Evolutionary conservation across 176 grass and related monocot species (phyloP), one percentile per base, ranked within the genome.

Genomic region (Oryza punctata): DNA sequence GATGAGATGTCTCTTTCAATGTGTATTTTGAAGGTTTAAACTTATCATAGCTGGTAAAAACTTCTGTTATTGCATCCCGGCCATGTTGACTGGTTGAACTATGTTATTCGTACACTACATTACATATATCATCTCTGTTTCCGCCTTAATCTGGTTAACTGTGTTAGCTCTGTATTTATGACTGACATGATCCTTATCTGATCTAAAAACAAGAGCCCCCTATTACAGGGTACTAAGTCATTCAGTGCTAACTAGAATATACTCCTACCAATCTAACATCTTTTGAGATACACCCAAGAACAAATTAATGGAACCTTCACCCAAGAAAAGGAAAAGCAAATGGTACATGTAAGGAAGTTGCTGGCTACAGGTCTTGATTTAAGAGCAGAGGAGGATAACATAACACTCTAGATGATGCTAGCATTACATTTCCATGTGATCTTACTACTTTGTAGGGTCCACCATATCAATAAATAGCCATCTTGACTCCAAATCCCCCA

Each of bases 361-460:
- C 72, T 67, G 45, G n/a, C 15, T 40, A 67, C 21, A 74, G 14
- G 66, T 23, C 72, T 67, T 57, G 63, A 54, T 57, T 65, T 45
- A 68, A 15, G 11, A 67, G 61, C 63, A 84, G 67, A 41, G n/a
- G 19, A 37, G 29, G 63, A 84, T 57, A 67, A 76, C 32, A 46
- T 33, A 65, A 75, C 30, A 75, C 14, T 84, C 37, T 1, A 47
- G 14, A 75, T 68, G 29, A 67, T 84, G 61, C 14, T 65, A 28
- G 23, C n/a, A 75, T 50, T 35, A 52, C 9, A 83, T 38, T 16
- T 75, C 41, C n/a, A 21, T 21, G 5, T 26, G 28, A 75, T 67
- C 11, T 76, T 73, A 37, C n/a, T 25, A 41, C 40, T 41, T 41
- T 41, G 6, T 41, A 41, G 40, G 10, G 11, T 41, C 40, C 40